Evolutionary conservation across 2,329 filamentous ascomycete species (phyloP).

Genomic region (Dryadomyces quercus-mongolicae): DNA sequence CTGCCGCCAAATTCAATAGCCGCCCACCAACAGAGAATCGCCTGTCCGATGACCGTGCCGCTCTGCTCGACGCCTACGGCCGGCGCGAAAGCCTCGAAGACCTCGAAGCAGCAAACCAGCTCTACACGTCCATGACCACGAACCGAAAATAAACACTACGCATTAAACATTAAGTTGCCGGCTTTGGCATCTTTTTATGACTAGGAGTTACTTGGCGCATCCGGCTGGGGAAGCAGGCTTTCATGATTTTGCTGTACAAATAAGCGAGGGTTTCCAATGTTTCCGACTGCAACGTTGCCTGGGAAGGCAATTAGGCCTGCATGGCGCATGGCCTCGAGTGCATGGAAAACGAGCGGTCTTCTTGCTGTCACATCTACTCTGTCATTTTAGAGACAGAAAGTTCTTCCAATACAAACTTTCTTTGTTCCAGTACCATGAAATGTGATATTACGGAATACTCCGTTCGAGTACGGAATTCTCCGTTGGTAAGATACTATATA

Average conservation of each 20-base stretch:
- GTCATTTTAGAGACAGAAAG: too few species aligned
- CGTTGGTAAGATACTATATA: too few species aligned
- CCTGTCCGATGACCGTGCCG: constrained; percentile 3
- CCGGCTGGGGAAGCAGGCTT: neutral
- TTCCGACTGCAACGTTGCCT: neutral
- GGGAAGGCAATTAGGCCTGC: neutral
- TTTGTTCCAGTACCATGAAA: too few species aligned
- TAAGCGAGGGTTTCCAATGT: neutral
- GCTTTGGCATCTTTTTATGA: neutral
- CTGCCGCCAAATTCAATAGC: constrained; percentile 2
- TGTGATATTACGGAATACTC: too few species aligned
- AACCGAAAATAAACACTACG: neutral
- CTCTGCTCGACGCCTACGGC: constrained; percentile 19
- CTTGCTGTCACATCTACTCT: too few species aligned
- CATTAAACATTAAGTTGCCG: neutral
- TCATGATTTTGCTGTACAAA: neutral
- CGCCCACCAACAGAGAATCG: neutral
- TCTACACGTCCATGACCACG: constrained; percentile 15
- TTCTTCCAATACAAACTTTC: neutral
- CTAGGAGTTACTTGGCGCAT: neutral
- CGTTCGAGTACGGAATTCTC: too few species aligned
- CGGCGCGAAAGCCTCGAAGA: constrained; percentile 18
- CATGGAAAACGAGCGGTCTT: too few species aligned
- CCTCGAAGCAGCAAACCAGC: constrained; percentile 17
- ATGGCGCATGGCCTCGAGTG: neutral